Base-by-base conservation (phyloP, 305 asterid genomes). In the Galium porrigens region DNA sequence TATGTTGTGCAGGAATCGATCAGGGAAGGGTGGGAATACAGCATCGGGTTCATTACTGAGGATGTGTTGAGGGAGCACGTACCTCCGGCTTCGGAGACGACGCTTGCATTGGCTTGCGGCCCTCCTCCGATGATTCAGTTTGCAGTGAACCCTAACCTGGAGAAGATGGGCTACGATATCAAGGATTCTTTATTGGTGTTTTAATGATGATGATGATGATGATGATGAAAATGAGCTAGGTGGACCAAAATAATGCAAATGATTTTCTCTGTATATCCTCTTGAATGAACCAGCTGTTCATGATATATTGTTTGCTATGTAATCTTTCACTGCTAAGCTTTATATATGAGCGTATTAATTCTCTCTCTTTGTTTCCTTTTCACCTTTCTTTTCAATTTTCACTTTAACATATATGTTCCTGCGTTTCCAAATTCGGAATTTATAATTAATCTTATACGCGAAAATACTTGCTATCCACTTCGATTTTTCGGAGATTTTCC, bases 51-150 rank as follows among this genome's bases (percentile, higher is more conserved):
- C 32, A 71, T 90, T 8, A 79, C 83, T 0, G 96, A 88, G 71
- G 58, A 20, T 4, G 64, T 88, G 0, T 53, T 90, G 73, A 81
- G 87, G 53, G 90, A 83, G 77, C 89, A 90, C 67, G 76, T 90
- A 54, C 96, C 97, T 67, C 65, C 66, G 18, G 70, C 82, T 30
- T 56, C 86, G 29, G 82, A 78, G 12, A 20, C 70, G 6, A 49
- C 87, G 1, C 66, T 90, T 71, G 97, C 86, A 0, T 70, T 90
- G 74, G 96, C 92, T 0, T 90, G 97, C n/a, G 97, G 97, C 18
- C 97, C 97, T 34, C 95, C 97, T 61, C 89, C 95, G 7, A 90
- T 90, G 97, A 61, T 90, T 73, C 91, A 90, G 56, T 88, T 88
- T 61, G 96, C 96, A 57, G 89, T 90, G 49, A 85, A 80, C 68